Base-by-base conservation (phyloP, 176 grass and related monocot species). In the Otatea glauca region DNA sequence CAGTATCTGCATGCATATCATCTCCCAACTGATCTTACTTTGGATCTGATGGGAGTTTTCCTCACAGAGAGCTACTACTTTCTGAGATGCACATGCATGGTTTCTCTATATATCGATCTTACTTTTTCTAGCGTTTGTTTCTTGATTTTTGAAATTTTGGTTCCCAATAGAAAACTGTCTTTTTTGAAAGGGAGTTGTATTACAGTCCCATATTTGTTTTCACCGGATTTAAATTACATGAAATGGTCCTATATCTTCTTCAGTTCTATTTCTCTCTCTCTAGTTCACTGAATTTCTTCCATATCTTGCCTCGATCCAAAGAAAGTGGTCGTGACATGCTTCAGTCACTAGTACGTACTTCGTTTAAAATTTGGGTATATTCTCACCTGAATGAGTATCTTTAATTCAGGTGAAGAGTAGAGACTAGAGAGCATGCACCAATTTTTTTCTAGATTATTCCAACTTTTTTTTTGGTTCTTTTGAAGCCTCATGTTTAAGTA, bases 311-410 rank as follows among this genome's bases (percentile, higher is more conserved):
- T 85, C 32, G 61, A 80, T 85, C 56, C 68, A 60, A 74, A 58
- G 74, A 53, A 53, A 65, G 47, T 73, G 29, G 84, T 66, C 7
- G 66, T 86, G 79, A 78, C 74, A 85, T 85, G 75, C 68, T 70
- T 18, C 43, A 53, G 29, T 85, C 35, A 62, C 68, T 49, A 47
- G 23, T 65, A 78, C 80, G 23, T 65, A 78, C 80, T 84, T 87
- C 75, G 80, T 87, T 83, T 62, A 90, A 83, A 45, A 84, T 80
- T 3, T 71, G 37, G 37, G 0, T 54, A 54, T 54, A 85, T 51
- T 81, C 49, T 81, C 83, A 77, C 71, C 50, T 90, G 88, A 83
- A 68, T 48, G 70, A 82, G 39, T 76, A 12, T 49, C 85, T 75
- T 68, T 7, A 65, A 23, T 67, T 76, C 17, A 66, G 77, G 48